Conservation (phyloP, 1,284 basidiomycete species). For the Stygiomarasmius scandens region DNA sequence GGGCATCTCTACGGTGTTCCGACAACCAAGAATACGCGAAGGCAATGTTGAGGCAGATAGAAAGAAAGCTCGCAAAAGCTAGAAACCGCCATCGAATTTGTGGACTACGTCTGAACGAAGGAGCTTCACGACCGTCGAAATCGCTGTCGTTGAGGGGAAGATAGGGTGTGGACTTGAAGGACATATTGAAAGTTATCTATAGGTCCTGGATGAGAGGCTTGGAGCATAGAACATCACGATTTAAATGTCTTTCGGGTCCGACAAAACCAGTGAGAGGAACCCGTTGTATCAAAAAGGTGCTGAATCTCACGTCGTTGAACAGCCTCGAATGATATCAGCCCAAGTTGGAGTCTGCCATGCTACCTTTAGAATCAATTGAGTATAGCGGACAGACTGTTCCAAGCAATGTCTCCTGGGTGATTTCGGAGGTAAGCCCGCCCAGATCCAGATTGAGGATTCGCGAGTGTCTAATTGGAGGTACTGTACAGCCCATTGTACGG, state of each 20-base stretch:
- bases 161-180: conserved; percentile 3
- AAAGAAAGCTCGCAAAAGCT: background rate
- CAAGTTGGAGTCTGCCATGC: too few relatives aligned
- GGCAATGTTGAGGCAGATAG: background rate
- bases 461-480: too few relatives aligned
- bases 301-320: background rate
- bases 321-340: background rate
- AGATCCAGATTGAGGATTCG: too few relatives aligned
- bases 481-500: too few relatives aligned
- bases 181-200: background rate
- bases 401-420: too few relatives aligned
- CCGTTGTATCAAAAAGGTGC: background rate
- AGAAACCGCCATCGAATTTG: background rate
- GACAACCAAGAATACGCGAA: background rate
- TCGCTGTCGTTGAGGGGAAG: conserved; percentile 8
- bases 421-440: too few relatives aligned
- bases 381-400: too few relatives aligned
- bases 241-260: background rate
- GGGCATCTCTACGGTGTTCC: background rate
- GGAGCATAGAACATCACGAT: background rate
- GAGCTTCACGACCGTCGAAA: background rate
- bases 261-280: background rate
- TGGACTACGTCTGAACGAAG: background rate
- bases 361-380: too few relatives aligned
- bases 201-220: background rate